Conservation (phyloP, 73 alveolate genomes). For the Blepharisma stoltei region DNA sequence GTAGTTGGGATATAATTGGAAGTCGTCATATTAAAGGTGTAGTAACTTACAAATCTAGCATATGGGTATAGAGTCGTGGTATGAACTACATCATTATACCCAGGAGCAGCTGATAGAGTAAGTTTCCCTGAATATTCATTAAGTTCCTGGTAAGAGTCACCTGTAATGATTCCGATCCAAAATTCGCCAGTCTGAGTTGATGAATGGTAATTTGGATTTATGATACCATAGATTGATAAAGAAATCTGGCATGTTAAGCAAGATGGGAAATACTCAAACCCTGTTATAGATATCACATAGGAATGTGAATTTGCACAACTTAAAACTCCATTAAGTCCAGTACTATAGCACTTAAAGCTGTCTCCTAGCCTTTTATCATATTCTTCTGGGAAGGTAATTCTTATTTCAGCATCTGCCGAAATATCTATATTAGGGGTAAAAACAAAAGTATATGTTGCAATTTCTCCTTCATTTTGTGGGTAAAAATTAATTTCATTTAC, state of each 20-base stretch:
- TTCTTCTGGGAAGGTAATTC: slow-evolving; percentile 39
- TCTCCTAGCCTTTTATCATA: slow-evolving; percentile 54
- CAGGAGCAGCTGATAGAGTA: slow-evolving; percentile 24
- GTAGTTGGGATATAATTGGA: not conserved
- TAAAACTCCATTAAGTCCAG: slow-evolving; percentile 28
- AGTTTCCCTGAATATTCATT: slow-evolving; percentile 29
- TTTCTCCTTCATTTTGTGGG: slow-evolving; percentile 51
- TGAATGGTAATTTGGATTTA: slow-evolving; percentile 10
- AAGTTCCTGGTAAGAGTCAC: not conserved
- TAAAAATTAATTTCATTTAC: slow-evolving; percentile 30
- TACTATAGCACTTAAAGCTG: slow-evolving; percentile 33
- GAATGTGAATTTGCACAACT: not conserved
- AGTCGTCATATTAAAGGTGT: slow-evolving; percentile 23
- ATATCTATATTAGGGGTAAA: slow-evolving; percentile 30
- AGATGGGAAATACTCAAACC: not conserved
- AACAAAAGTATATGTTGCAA: slow-evolving; percentile 38
- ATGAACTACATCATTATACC: slow-evolving; percentile 2
- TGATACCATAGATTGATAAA: slow-evolving; percentile 9
- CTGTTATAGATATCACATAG: not conserved
- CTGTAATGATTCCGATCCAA: not conserved
- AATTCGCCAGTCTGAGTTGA: slow-evolving; percentile 18
- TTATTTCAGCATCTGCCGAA: slow-evolving; percentile 21
- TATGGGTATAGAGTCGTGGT: not conserved
- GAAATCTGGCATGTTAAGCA: not conserved
- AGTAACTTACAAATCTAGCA: not conserved